Percentiles rank a stretch among this genome's conserved stretches.
These are phyloP conservation scores for Suillus clintonianus DNA, from an alignment of 768 basidiomycete species.

Conservation along the genomic window DNA sequence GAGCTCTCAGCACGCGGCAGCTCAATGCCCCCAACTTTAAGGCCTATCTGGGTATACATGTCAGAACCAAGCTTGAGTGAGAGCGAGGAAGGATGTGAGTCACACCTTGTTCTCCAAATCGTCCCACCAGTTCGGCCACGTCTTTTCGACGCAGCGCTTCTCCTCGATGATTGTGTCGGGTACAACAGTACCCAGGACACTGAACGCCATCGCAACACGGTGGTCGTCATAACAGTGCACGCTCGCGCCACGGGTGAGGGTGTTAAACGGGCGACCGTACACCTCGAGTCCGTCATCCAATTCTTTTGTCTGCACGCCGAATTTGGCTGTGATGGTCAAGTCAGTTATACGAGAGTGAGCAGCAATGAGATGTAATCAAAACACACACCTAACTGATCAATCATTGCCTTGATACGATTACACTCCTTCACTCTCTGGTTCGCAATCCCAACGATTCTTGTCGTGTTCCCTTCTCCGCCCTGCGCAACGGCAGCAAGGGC, in stretches of 20 bases:
- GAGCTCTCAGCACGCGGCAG: slow-evolving; percentile 42
- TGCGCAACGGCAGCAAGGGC: slow-evolving; percentile 87
- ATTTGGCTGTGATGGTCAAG: slow-evolving; percentile 66
- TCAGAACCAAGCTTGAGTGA: not conserved
- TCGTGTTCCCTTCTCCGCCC: slow-evolving; percentile 55
- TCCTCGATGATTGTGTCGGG: slow-evolving; percentile 85
- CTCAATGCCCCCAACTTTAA: slow-evolving; percentile 85
- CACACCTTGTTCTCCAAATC: slow-evolving; percentile 91
- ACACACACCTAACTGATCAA: slow-evolving; percentile 82
- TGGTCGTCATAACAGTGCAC: slow-evolving; percentile 98
- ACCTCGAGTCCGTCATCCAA: slow-evolving; percentile 92
- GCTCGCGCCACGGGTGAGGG: slow-evolving; percentile 68
- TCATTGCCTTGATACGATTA: slow-evolving; percentile 95
- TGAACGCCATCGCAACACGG: slow-evolving; percentile 98
- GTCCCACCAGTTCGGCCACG: slow-evolving; percentile 99
- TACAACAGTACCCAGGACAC: slow-evolving; percentile 78
- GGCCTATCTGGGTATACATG: slow-evolving; percentile 66
- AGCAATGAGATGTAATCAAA: not conserved
- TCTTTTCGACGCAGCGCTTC: slow-evolving; percentile 98
- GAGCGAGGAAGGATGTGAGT: not conserved
- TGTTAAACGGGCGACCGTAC: slow-evolving; percentile 68
- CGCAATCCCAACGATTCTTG: slow-evolving; percentile 91
- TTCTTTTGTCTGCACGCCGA: slow-evolving; percentile 90
- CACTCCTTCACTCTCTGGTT: slow-evolving; percentile 99
- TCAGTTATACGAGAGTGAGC: not conserved